phyloP scores from a whole-genome alignment of 75 land plant genomes.

The Cunninghamia lanceolata region DNA sequence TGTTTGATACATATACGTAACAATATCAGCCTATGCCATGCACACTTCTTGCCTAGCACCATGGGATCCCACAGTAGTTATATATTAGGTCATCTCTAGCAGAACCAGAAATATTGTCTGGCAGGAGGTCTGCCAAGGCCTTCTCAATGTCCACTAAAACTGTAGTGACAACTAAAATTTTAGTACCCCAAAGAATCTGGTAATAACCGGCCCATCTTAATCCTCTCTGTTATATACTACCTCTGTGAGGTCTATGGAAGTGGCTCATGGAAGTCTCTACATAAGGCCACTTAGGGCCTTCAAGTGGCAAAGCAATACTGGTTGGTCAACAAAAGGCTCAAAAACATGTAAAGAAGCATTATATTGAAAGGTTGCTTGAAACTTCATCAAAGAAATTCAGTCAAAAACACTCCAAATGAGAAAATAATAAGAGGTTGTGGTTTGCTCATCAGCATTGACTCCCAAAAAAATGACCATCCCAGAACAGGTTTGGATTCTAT shows the following conservation, averaged over 20 bases:
- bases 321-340: not conserved
- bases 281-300: not conserved
- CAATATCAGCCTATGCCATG: not conserved
- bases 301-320: not conserved
- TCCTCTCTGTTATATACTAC: too few species aligned
- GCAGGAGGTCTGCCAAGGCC: not conserved
- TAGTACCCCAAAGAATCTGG: not conserved
- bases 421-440: not conserved
- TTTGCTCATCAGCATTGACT: not conserved
- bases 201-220: too few species aligned
- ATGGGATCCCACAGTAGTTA: not conserved
- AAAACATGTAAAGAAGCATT: not conserved
- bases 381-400: not conserved
- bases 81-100: conserved; percentile 7
- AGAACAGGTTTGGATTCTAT: not conserved
- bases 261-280: not conserved
- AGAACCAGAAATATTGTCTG: not conserved
- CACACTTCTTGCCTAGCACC: not conserved
- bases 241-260: not conserved
- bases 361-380: not conserved
- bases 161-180: not conserved
- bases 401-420: not conserved
- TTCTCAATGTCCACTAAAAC: not conserved
- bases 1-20: not conserved
- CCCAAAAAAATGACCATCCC: not conserved